A percentile compares a stretch with the other conserved stretches of the same genome.
These are phyloP conservation scores for Diplodia corticola DNA, from an alignment of 2,329 filamentous ascomycete species.

Conservation along the genomic window DNA sequence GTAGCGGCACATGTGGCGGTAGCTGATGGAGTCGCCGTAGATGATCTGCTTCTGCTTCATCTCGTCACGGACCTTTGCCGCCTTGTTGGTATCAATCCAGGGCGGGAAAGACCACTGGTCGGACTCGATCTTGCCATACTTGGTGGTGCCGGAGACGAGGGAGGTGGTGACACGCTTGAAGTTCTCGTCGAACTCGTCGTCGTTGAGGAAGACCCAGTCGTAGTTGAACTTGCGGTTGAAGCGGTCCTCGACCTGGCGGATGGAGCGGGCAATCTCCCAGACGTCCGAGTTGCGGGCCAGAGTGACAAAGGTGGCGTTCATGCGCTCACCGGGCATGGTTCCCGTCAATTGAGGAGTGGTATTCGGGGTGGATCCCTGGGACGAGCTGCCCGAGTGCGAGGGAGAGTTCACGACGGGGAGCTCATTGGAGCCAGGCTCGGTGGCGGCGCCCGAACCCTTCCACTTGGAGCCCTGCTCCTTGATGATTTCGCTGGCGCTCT, in stretches of 20 bases:
- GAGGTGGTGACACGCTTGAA: slow-evolving; percentile 92
- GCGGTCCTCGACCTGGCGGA: slow-evolving; percentile 93
- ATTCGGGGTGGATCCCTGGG: slow-evolving; percentile 35
- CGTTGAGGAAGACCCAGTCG: slow-evolving; percentile 99
- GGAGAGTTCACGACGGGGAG: not conserved
- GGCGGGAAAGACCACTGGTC: slow-evolving; percentile 98
- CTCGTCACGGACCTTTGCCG: slow-evolving; percentile 84
- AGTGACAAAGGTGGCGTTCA: slow-evolving; percentile 97
- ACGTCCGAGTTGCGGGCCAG: slow-evolving; percentile 89
- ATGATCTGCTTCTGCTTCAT: slow-evolving; percentile 96
- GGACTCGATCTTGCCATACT: slow-evolving; percentile 83
- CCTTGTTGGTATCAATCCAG: slow-evolving; percentile 94
- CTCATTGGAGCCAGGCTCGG: slow-evolving; percentile 12
- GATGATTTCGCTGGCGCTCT: slow-evolving; percentile 37
- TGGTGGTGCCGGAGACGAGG: slow-evolving; percentile 87
- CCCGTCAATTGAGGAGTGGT: slow-evolving; percentile 35
- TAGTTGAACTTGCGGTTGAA: slow-evolving; percentile 98
- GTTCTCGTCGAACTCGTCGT: slow-evolving; percentile 85
- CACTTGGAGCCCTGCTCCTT: slow-evolving; percentile 30
- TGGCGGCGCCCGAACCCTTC: slow-evolving; percentile 20
- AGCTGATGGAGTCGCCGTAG: slow-evolving; percentile 95
- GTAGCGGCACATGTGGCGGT: slow-evolving; percentile 99
- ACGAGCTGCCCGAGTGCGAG: not conserved
- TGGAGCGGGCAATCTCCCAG: slow-evolving; percentile 96
- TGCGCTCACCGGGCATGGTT: slow-evolving; percentile 67